Evolutionary conservation across 192 early-diverging fungal genomes (phyloP), one percentile per base, ranked within the genome.

Genomic region (Lobulomyces angularis): DNA sequence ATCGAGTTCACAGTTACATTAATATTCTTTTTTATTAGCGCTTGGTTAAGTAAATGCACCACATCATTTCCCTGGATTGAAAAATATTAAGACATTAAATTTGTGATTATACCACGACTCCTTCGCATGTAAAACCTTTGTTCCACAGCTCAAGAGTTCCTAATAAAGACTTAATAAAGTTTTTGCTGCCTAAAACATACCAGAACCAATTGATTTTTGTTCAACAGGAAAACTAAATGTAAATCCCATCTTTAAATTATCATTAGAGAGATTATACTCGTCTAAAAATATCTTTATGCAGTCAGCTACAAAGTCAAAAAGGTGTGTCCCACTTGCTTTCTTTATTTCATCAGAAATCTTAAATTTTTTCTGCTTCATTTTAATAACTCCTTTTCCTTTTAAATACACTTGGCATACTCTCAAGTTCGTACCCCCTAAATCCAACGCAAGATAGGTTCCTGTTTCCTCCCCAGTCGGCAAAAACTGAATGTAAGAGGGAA

Each of bases 171-270:
- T n/a, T n/a, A n/a, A n/a, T n/a, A n/a, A n/a, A n/a, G n/a, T n/a
- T n/a, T n/a, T n/a, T n/a, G n/a, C n/a, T n/a, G n/a, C n/a, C n/a
- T n/a, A n/a, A 38, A 38, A 28, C 35, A 9, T 46, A 46, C 71
- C 71, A 16, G 50, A 42, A 51, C 61, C 61, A 53, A 75, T 66
- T 23, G 56, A 60, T 12, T 56, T 77, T 55, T 97, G 93, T 37
- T 72, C 58, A 38, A 94, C 81, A n/a, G 93, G 88, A 67, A 94
- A 97, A 20, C 84, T 88, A 61, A 97, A 97, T 3, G 93, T 97
- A 56, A 85, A 97, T 21, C 93, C 93, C n/a, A 38, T 23, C 29
- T 38, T 28, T 38, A 38, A 38, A 1, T n/a, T n/a, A n/a, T n/a
- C n/a, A n/a, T n/a, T n/a, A n/a, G n/a, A n/a, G n/a, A n/a, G n/a